Evolutionary conservation across 495 filamentous ascomycete genomes (phyloP).

Genomic region (Daldinia grandis): DNA sequence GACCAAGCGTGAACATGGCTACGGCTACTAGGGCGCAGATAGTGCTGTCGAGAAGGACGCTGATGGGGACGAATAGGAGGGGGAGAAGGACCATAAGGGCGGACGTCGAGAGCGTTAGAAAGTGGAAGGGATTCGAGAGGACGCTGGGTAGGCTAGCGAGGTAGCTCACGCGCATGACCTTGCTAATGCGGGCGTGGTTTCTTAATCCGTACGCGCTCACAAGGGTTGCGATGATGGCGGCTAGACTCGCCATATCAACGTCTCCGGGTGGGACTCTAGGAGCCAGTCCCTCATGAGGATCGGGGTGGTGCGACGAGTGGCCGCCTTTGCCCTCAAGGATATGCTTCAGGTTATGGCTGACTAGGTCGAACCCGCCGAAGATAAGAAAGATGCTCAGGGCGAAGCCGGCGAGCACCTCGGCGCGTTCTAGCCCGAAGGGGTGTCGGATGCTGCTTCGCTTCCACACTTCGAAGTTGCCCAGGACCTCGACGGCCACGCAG

Average conservation of each 20-base stretch:
- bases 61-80: constrained; percentile 76
- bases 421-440: constrained; percentile 90
- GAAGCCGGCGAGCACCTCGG: constrained; percentile 95
- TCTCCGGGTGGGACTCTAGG: constrained; percentile 72
- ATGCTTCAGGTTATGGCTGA: constrained; percentile 92
- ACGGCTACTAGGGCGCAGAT: constrained; percentile 81
- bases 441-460: constrained; percentile 89
- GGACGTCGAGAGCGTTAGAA: constrained; percentile 88
- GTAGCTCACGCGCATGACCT: constrained; percentile 77
- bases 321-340: constrained; percentile 68
- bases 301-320: constrained; percentile 72
- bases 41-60: constrained; percentile 80
- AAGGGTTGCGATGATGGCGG: constrained; percentile 87
- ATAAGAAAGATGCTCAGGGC: constrained; percentile 93
- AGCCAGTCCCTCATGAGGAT: constrained; percentile 61
- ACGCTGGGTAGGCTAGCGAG: constrained; percentile 76
- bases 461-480: constrained; percentile 98
- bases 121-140: constrained; percentile 90
- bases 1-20: constrained; percentile 86
- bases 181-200: constrained; percentile 94
- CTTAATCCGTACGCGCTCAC: constrained; percentile 86
- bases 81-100: constrained; percentile 83
- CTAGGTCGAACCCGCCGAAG: constrained; percentile 95
- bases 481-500: constrained; percentile 92
- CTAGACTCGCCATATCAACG: constrained; percentile 82